Conservation (phyloP, 768 basidiomycete genomes). For the Boletus rufocinnamomeus region DNA sequence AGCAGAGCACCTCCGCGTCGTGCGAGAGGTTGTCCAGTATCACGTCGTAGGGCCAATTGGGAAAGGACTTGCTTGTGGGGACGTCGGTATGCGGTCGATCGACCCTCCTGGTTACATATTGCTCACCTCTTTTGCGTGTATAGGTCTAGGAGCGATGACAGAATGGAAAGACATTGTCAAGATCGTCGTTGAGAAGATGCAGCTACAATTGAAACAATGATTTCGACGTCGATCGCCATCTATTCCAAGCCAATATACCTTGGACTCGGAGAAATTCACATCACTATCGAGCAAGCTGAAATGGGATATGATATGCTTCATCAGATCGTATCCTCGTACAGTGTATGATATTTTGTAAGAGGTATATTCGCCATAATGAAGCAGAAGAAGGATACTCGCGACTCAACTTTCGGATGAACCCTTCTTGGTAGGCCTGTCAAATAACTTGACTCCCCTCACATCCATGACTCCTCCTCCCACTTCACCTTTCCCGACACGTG, state of each 20-base stretch:
- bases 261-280: background rate
- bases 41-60: slow-evolving; percentile 84
- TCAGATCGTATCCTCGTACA: background rate
- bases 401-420: slow-evolving; percentile 7
- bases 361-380: background rate
- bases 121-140: background rate
- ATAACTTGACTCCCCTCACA: slow-evolving; percentile 33
- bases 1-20: slow-evolving; percentile 72
- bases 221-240: background rate
- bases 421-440: slow-evolving; percentile 19
- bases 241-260: background rate
- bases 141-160: slow-evolving; percentile 93
- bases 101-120: background rate
- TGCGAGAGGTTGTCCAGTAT: slow-evolving; percentile 78
- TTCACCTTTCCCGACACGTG: slow-evolving; percentile 26
- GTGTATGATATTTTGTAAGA: background rate
- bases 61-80: slow-evolving; percentile 89
- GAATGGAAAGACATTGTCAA: slow-evolving; percentile 91
- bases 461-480: slow-evolving; percentile 15
- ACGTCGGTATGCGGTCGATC: slow-evolving; percentile 61
- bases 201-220: slow-evolving; percentile 21
- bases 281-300: background rate
- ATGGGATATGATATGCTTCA: slow-evolving; percentile 6
- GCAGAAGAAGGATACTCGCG: background rate
- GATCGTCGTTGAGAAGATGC: slow-evolving; percentile 63